These are phyloP conservation scores for Fagopyrum homotropicum DNA, from an alignment of 148 eudicot species.

Conservation along the genomic window DNA sequence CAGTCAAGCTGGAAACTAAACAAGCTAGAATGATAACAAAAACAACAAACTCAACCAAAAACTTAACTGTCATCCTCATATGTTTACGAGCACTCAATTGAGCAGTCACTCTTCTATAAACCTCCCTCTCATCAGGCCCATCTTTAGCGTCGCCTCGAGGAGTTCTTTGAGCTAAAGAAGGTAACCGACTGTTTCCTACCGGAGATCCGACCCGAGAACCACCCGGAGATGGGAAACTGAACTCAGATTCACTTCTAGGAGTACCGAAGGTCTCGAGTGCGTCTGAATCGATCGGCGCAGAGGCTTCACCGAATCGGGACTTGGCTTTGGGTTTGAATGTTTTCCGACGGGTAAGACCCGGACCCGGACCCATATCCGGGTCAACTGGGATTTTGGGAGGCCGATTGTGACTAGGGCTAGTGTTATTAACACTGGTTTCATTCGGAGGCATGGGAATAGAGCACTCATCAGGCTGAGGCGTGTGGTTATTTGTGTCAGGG, in stretches of 20 bases:
- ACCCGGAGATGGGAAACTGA: slow-evolving; percentile 4
- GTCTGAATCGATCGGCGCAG: slow-evolving; percentile 30
- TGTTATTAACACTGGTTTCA: not conserved
- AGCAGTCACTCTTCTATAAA: slow-evolving; percentile 58
- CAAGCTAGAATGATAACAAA: slow-evolving; percentile 35
- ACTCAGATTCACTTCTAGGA: not conserved
- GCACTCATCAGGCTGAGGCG: slow-evolving; percentile 17
- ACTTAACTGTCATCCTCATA: slow-evolving; percentile 46
- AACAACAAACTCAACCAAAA: slow-evolving; percentile 37
- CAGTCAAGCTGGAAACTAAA: slow-evolving; percentile 44
- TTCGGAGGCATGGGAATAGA: slow-evolving; percentile 19
- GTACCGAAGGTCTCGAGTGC: slow-evolving; percentile 18
- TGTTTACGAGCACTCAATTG: slow-evolving; percentile 38
- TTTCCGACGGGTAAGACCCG: slow-evolving; percentile 31
- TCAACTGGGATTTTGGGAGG: slow-evolving; percentile 41
- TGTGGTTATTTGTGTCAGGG: not conserved
- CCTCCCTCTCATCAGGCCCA: slow-evolving; percentile 59
- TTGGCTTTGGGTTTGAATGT: slow-evolving; percentile 41
- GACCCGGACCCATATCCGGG: slow-evolving; percentile 14
- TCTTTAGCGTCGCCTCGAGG: slow-evolving; percentile 24
- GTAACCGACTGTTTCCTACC: not conserved
- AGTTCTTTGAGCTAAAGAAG: slow-evolving; percentile 27
- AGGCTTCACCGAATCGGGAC: slow-evolving; percentile 75
- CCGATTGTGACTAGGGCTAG: slow-evolving; percentile 30
- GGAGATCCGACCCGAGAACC: not conserved